Evolutionary conservation across 2,329 filamentous ascomycete species (phyloP).

Genomic region (Penicillium sp.): DNA sequence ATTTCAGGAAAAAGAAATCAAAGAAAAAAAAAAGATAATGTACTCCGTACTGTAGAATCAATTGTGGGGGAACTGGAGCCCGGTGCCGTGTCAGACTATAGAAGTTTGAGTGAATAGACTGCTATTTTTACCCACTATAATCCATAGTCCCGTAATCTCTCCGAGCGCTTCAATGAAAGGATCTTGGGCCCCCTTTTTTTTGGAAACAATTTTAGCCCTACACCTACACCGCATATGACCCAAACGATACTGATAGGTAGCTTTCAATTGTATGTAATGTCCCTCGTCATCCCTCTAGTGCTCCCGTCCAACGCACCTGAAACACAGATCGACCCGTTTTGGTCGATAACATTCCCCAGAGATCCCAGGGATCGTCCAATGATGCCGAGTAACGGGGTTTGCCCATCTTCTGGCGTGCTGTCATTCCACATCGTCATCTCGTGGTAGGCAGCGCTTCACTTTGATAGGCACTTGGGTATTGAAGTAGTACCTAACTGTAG

Average conservation of each 20-base stretch:
- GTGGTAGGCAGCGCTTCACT: conserved; percentile 10
- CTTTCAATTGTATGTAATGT: background rate
- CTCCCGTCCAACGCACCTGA: conserved; percentile 21
- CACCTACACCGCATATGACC: background rate
- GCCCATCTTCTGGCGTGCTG: conserved; percentile 12
- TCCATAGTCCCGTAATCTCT: conserved; percentile 19
- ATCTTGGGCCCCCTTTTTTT: background rate
- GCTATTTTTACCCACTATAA: conserved; percentile 16
- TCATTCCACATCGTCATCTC: conserved; percentile 29
- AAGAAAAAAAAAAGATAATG: conserved; percentile 12
- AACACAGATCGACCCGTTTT: conserved; percentile 27
- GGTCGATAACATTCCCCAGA: conserved; percentile 28
- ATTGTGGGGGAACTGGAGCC: conserved; percentile 28
- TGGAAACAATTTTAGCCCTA: background rate
- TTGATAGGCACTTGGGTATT: conserved; percentile 19
- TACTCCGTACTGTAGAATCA: background rate
- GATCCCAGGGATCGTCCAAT: conserved; percentile 26
- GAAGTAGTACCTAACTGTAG: conserved; percentile 12
- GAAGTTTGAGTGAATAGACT: conserved; percentile 26
- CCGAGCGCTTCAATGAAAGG: background rate
- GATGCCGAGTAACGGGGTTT: conserved; percentile 15
- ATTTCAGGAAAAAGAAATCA: background rate
- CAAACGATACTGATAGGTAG: conserved; percentile 3
- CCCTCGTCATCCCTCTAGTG: conserved; percentile 7
- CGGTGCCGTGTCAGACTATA: conserved; percentile 20